Evolutionary conservation across 345 rosid genomes (phyloP).

Genomic region (Citrus trifoliata): DNA sequence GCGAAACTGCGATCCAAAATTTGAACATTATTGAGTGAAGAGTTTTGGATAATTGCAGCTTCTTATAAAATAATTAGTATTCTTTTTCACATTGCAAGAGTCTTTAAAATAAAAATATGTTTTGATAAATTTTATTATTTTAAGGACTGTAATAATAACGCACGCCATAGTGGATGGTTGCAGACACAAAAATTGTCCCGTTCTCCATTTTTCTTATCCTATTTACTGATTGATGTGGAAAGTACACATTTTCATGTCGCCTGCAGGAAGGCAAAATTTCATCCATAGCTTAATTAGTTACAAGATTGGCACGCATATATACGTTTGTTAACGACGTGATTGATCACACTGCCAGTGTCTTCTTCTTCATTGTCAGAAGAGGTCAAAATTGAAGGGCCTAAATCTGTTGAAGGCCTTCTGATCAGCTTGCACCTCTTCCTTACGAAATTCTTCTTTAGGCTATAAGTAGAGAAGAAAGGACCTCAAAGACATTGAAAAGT

Average conservation of each 20-base stretch:
- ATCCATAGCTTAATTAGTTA: background rate
- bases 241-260: no score
- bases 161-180: no score
- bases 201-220: no score
- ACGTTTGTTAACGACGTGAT: conserved; percentile 87
- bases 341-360: conserved; percentile 29
- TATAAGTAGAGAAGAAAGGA: background rate
- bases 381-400: conserved; percentile 43
- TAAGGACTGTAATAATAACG: no score
- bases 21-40: conserved; percentile 13
- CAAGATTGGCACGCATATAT: conserved; percentile 12
- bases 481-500: no score
- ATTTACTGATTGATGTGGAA: no score
- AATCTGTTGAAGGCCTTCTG: conserved; percentile 29
- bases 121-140: no score
- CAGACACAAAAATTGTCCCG: no score
- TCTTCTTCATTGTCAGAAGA: conserved; percentile 79
- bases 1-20: conserved; percentile 61
- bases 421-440: conserved; percentile 26
- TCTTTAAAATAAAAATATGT: no score
- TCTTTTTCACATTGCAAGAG: no score
- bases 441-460: conserved; percentile 44
- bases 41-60: no score
- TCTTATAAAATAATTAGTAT: no score
- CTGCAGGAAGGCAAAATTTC: background rate